Percentiles rank a stretch among this genome's conserved stretches.
These are phyloP conservation scores for Mycosphaerelloides madeirae DNA, from an alignment of 2,329 filamentous ascomycete species.

Conservation along the genomic window DNA sequence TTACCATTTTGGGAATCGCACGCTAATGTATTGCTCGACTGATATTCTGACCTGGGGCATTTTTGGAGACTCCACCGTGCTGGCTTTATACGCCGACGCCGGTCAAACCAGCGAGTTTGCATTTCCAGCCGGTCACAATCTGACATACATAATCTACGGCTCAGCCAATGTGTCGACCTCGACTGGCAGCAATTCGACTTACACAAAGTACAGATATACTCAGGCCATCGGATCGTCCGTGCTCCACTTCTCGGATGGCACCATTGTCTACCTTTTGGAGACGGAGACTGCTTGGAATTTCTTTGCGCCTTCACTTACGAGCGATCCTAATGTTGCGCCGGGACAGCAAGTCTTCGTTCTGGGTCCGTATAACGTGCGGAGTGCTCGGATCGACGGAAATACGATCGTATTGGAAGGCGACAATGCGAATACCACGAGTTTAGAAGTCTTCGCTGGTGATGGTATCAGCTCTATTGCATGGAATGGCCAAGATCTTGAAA, in stretches of 20 bases:
- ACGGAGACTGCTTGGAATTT: constrained; percentile 53
- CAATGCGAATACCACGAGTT: constrained; percentile 31
- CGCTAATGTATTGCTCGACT: constrained; percentile 52
- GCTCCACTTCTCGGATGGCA: constrained; percentile 47
- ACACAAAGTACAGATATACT: constrained; percentile 15
- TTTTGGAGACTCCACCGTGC: constrained; percentile 25
- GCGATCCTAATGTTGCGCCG: constrained; percentile 42
- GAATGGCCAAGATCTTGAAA: constrained; percentile 35
- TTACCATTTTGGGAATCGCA: constrained; percentile 38
- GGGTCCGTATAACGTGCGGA: constrained; percentile 34
- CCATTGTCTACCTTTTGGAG: constrained; percentile 51
- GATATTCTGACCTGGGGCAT: constrained; percentile 49
- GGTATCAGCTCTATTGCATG: constrained; percentile 36
- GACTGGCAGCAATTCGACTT: constrained; percentile 2
- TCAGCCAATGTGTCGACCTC: constrained; percentile 11
- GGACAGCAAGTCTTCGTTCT: constrained; percentile 44
- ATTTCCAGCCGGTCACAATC: constrained; percentile 6
- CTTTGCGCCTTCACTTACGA: constrained; percentile 49
- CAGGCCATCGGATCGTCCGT: constrained; percentile 28
- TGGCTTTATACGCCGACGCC: constrained; percentile 12
- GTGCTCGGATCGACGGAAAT: neutral
- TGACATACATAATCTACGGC: constrained; percentile 9
- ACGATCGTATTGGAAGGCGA: constrained; percentile 38
- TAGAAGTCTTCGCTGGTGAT: constrained; percentile 37
- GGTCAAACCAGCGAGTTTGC: constrained; percentile 20